These are phyloP conservation scores for Sporothrix mexicana DNA, from an alignment of 2,329 filamentous ascomycete genomes.

Conservation along the genomic window DNA sequence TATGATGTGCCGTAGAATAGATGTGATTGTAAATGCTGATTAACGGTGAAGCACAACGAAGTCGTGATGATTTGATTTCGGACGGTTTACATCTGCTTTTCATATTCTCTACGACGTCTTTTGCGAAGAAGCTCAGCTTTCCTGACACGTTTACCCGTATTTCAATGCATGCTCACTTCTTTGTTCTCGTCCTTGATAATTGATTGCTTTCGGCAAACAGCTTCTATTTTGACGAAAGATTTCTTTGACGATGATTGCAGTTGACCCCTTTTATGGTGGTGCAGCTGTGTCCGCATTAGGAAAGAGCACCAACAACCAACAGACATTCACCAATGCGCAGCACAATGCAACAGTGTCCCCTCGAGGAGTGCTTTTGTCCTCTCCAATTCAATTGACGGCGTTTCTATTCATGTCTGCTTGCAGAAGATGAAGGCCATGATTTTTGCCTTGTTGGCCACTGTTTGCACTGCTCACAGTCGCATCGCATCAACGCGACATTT, in stretches of 20 bases:
- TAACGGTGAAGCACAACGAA: not conserved
- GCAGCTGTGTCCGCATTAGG: constrained; percentile 18
- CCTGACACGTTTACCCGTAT: not conserved
- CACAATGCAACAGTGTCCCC: not conserved
- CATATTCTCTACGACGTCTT: not conserved
- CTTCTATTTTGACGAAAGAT: not conserved
- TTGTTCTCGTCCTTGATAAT: not conserved
- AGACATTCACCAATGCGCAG: not conserved
- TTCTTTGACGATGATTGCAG: not conserved
- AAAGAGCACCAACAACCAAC: constrained; percentile 24
- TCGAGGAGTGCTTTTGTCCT: no score
- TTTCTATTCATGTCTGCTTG: not conserved
- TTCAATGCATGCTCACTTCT: not conserved
- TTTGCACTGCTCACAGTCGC: not conserved
- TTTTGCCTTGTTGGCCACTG: not conserved
- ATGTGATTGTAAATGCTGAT: not conserved
- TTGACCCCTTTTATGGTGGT: not conserved
- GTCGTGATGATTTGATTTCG: not conserved
- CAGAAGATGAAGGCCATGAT: not conserved
- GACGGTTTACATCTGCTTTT: not conserved
- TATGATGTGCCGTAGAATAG: not conserved
- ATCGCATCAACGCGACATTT: not conserved
- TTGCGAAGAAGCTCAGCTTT: not conserved
- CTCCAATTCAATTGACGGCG: no score
- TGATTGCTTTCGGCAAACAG: constrained; percentile 13